Conservation (phyloP, 108 stramenopile species). For the Thalassiosira profunda region DNA sequence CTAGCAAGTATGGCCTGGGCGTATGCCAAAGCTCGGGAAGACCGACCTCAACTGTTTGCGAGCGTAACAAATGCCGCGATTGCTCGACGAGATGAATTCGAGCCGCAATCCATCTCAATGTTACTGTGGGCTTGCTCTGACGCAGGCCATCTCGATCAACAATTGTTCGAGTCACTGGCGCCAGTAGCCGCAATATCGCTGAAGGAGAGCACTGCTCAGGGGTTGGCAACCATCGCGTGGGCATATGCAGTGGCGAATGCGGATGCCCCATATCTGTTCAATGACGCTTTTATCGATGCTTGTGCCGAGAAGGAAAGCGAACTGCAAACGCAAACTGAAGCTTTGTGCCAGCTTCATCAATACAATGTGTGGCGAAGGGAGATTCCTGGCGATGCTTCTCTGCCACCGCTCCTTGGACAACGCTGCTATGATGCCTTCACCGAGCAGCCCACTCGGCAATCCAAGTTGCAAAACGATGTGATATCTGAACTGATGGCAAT, state of each 20-base stretch:
- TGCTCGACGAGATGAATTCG: conserved; percentile 20
- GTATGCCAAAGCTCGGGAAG: conserved; percentile 32
- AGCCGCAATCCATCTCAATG: conserved; percentile 47
- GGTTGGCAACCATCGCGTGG: conserved; percentile 53
- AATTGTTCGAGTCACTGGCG: conserved; percentile 32
- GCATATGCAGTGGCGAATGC: conserved; percentile 39
- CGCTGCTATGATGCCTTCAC: conserved; percentile 25
- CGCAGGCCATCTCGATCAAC: conserved; percentile 16
- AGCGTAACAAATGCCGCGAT: conserved; percentile 21
- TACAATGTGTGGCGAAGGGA: conserved; percentile 31
- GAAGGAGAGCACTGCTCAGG: conserved; percentile 30
- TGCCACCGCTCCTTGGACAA: conserved; percentile 9
- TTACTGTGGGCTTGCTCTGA: conserved; percentile 45
- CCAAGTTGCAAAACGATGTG: conserved; percentile 27
- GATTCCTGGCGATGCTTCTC: background rate
- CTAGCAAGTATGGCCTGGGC: conserved; percentile 53
- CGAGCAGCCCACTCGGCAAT: background rate
- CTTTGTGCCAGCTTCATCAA: conserved; percentile 49
- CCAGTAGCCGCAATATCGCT: conserved; percentile 11
- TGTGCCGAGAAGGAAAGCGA: conserved; percentile 23
- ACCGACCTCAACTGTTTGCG: conserved; percentile 18
- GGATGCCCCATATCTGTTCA: conserved; percentile 27
- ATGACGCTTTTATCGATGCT: conserved; percentile 15
- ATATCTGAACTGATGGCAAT: conserved; percentile 28
- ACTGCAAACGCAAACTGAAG: conserved; percentile 23